Percentiles rank a stretch among this genome's conserved stretches.
phyloP scores from a whole-genome alignment of 208 protist genomes.

The Crithidia fasciculata region DNA sequence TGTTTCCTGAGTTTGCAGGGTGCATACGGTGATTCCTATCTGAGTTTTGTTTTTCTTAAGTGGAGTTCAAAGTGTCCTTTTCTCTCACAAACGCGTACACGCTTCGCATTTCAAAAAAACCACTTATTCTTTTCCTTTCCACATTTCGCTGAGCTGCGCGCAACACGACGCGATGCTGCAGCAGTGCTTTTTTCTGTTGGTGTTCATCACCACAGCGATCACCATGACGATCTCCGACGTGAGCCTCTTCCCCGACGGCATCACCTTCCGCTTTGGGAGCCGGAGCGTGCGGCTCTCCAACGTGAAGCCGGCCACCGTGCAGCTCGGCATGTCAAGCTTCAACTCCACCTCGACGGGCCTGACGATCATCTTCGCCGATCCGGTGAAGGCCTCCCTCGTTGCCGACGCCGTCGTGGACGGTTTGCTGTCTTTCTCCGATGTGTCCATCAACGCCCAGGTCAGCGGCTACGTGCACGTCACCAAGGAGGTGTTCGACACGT shows the following conservation, averaged over 20 bases:
- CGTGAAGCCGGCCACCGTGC: neutral
- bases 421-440: neutral
- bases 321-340: conserved; percentile 3
- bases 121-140: neutral
- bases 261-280: neutral
- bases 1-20: too few species aligned
- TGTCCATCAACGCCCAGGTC: neutral
- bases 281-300: neutral
- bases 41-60: too few species aligned
- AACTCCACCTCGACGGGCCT: conserved; percentile 6
- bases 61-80: too few species aligned
- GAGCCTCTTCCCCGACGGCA: conserved; percentile 7
- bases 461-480: conserved; percentile 10
- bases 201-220: conserved; percentile 17
- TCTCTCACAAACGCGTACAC: too few species aligned
- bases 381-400: neutral
- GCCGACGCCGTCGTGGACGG: neutral
- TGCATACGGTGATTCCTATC: too few species aligned
- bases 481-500: conserved; percentile 2
- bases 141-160: neutral
- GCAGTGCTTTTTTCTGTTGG: conserved; percentile 22
- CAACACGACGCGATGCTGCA: neutral
- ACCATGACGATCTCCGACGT: conserved; percentile 15
- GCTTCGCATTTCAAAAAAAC: too few species aligned
- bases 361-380: conserved; percentile 4